Conservation (phyloP, 1,284 basidiomycete species). For the Malassezia vespertilionis region DNA sequence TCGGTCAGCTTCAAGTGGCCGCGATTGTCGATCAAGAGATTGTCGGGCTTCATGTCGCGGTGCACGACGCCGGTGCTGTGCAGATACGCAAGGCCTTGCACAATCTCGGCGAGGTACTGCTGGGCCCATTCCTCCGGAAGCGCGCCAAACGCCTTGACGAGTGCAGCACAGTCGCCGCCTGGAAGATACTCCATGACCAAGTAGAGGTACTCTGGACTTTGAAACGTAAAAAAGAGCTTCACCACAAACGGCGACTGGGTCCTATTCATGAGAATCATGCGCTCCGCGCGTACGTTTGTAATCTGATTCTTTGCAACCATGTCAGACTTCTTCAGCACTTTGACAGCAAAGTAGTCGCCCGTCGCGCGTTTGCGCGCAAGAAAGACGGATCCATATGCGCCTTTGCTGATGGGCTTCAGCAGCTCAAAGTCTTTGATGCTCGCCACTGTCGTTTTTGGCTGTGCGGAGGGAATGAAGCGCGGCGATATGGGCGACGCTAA, state of each 20-base stretch:
- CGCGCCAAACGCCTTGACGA: conserved; percentile 87
- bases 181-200: conserved; percentile 53
- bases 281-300: conserved; percentile 97
- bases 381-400: conserved; percentile 91
- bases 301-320: conserved; percentile 99
- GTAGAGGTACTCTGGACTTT: conserved; percentile 50
- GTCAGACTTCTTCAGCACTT: conserved; percentile 96
- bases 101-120: conserved; percentile 90
- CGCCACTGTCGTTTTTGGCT: conserved; percentile 66
- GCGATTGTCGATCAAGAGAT: conserved; percentile 85
- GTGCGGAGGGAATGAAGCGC: conserved; percentile 65
- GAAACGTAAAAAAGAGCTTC: conserved; percentile 51
- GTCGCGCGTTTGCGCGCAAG: conserved; percentile 95
- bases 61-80: conserved; percentile 90
- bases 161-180: conserved; percentile 89
- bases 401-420: conserved; percentile 98
- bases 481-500: conserved; percentile 60
- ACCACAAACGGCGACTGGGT: conserved; percentile 84
- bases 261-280: conserved; percentile 99
- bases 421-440: conserved; percentile 99
- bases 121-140: conserved; percentile 92
- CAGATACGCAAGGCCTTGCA: conserved; percentile 85
- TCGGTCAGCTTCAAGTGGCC: conserved; percentile 96
- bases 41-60: conserved; percentile 97
- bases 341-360: conserved; percentile 98